A percentile compares a stretch with the other conserved stretches of the same genome.
Conservation (phyloP, 106 monocot species). For the Allium sativum region DNA sequence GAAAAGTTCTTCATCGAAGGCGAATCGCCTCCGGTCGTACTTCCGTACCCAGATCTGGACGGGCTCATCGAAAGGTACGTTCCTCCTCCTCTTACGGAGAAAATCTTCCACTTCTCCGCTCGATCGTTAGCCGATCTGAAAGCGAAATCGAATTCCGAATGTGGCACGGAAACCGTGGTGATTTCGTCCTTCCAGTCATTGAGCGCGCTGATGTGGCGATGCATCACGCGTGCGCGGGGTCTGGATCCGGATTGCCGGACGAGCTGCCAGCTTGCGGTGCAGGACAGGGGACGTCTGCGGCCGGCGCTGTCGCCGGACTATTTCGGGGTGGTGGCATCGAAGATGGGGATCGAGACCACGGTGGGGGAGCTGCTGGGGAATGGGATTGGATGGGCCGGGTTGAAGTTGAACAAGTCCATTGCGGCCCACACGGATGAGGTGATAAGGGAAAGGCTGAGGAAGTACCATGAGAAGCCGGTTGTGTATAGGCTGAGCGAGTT, state of each 20-base stretch:
- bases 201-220: conserved; percentile 40
- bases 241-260: conserved; percentile 17
- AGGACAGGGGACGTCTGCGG: conserved; percentile 38
- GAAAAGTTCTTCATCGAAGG: conserved; percentile 55
- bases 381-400: conserved; percentile 45
- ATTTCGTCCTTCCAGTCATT: conserved; percentile 51
- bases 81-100: conserved; percentile 30
- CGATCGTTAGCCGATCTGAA: conserved; percentile 33
- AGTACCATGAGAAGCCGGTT: conserved; percentile 10
- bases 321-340: conserved; percentile 54
- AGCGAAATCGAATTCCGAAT: conserved; percentile 34
- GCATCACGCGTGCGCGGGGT: conserved; percentile 33
- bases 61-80: conserved; percentile 25
- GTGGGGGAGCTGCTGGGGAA: conserved; percentile 32
- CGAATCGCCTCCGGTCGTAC: conserved; percentile 23
- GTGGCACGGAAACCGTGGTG: not conserved
- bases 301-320: conserved; percentile 42
- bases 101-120: conserved; percentile 55
- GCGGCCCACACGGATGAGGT: conserved; percentile 15
- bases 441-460: not conserved
- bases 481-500: not conserved
- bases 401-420: conserved; percentile 18
- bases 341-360: conserved; percentile 6
- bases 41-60: conserved; percentile 25
- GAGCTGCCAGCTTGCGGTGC: conserved; percentile 15